Conservation (phyloP, 495 filamentous ascomycete genomes). For the Apodospora peruviana region DNA sequence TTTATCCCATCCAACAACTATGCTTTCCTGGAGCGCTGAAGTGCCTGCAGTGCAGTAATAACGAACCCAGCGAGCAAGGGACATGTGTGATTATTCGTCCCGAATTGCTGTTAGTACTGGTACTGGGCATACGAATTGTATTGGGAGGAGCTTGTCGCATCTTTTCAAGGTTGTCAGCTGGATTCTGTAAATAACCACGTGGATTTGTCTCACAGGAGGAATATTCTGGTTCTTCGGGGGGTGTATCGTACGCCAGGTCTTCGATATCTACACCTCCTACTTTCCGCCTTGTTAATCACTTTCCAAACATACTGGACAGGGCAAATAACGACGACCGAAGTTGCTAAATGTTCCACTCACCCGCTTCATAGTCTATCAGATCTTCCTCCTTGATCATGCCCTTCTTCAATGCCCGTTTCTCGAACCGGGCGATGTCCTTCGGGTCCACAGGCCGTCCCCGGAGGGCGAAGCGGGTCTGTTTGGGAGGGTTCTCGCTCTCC, state of each 20-base stretch:
- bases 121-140: not conserved
- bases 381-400: constrained; percentile 19
- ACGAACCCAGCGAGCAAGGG: too few relatives aligned
- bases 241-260: constrained; percentile 22
- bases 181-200: not conserved
- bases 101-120: not conserved
- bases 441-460: constrained; percentile 27
- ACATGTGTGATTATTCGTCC: not conserved
- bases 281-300: constrained; percentile 9
- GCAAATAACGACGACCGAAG: not conserved
- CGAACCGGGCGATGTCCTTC: constrained; percentile 30
- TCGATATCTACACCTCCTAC: too few relatives aligned
- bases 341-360: constrained; percentile 3
- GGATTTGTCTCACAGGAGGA: constrained; percentile 10
- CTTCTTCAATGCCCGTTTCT: constrained; percentile 28
- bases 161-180: not conserved
- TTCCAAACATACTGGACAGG: too few relatives aligned
- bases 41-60: too few relatives aligned
- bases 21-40: not conserved
- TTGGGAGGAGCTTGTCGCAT: not conserved
- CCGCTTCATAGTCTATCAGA: not conserved
- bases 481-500: constrained; percentile 20
- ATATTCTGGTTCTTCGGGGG: constrained; percentile 6
- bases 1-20: not conserved
- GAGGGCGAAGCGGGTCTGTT: constrained; percentile 26